Evolutionary conservation across 1,139 yeast genomes (phyloP), one percentile per base, ranked within the genome.

Genomic region (Candida mesenterica): DNA sequence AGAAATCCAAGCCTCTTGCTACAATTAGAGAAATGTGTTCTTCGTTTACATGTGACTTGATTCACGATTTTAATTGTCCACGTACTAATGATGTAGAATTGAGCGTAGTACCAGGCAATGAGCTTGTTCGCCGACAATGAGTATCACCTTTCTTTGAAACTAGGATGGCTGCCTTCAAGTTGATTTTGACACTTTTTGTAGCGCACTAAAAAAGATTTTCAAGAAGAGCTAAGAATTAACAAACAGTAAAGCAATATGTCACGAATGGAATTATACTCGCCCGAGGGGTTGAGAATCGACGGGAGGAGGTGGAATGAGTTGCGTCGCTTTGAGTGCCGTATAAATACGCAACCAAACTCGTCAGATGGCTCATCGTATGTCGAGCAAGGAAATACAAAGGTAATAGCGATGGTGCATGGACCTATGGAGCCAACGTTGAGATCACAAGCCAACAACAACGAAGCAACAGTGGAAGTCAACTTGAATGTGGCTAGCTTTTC

Each of bases 241-340:
- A 15, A 15, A 10, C 10, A 6, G 9, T 19, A 6, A 14, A 17
- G 2, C 26, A 30, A 29, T 24, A 39, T 39, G 42, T 77, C 83
- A 28, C 68, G 85, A 40, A 67, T 80, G 58, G 98, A 90, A 64
- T 62, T 90, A 33, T 89, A 86, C 53, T 88, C 96, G 0, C 96
- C 96, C 2, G 97, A 90, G 59, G 98, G 97, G 4, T 71, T 92
- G 32, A 72, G 97, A 48, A 69, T 84, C 9, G 97, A 92, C 53
- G 98, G 98, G 3, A 77, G 98, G 53, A 73, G 98, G 48, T 89
- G 95, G 92, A 88, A 90, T 52, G 97, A 92, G 57, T 68, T 90
- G 33, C 79, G 97, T 37, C 73, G 82, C 27, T 87, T 92, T 52
- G 79, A 78, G 29, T 86, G 96, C 53, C 75, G 79, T 20, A 78